Conservation (phyloP, 495 filamentous ascomycete genomes). For the Cercophora sp. region DNA sequence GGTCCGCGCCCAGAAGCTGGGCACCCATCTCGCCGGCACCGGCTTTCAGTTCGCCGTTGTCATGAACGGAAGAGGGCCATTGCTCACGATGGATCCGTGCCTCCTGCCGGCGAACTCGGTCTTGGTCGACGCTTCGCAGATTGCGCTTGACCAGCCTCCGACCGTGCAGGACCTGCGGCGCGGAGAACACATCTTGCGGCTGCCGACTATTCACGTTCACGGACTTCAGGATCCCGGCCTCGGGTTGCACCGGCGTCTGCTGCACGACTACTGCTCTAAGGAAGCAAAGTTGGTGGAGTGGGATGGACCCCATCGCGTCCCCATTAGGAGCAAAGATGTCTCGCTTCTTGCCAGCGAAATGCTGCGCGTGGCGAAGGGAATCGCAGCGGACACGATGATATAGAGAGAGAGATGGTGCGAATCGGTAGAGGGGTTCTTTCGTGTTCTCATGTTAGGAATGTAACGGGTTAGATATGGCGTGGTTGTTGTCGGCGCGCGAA, state of each 20-base stretch:
- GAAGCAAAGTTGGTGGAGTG: not conserved
- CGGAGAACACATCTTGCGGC: not conserved
- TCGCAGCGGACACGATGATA: too few relatives aligned
- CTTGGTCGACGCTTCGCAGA: not conserved
- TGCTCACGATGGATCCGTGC: not conserved
- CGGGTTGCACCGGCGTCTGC: not conserved
- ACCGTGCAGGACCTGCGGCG: too few relatives aligned
- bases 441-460: too few relatives aligned
- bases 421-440: too few relatives aligned
- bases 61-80: not conserved
- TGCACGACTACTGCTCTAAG: not conserved
- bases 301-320: not conserved
- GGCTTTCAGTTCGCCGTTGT: not conserved
- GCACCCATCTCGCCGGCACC: not conserved
- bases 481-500: too few relatives aligned
- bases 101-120: too few relatives aligned
- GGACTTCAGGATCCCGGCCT: not conserved
- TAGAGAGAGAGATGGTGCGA: too few relatives aligned
- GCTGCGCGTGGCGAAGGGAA: too few relatives aligned
- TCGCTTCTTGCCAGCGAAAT: too few relatives aligned
- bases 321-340: too few relatives aligned
- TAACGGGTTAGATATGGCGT: too few relatives aligned
- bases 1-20: not conserved
- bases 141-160: not conserved
- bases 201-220: not conserved